Percentiles rank a stretch among this genome's conserved stretches.
Evolutionary conservation across 2,329 filamentous ascomycete species (phyloP).

Genomic region (Fusarium staphyleae): DNA sequence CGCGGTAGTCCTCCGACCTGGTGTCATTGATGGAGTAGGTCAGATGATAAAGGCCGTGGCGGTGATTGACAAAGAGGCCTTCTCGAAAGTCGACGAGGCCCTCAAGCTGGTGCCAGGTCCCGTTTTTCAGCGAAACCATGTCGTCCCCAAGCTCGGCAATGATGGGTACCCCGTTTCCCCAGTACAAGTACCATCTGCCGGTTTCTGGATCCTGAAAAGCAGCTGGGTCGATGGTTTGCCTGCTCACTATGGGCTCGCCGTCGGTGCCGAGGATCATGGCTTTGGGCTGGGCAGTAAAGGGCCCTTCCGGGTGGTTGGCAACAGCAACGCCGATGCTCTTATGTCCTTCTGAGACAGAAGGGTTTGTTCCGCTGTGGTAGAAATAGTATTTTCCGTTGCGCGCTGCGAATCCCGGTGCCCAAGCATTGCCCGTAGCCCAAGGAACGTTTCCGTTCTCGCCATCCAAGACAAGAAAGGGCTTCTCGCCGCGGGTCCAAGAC

Average conservation of each 20-base stretch:
- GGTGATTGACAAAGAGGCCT: conserved; percentile 52
- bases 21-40: conserved; percentile 59
- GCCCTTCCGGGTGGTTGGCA: conserved; percentile 62
- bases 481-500: conserved; percentile 49
- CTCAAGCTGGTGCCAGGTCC: conserved; percentile 43
- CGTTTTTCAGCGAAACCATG: conserved; percentile 53
- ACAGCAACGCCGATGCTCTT: conserved; percentile 69
- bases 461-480: conserved; percentile 55
- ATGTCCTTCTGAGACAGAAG: conserved; percentile 56
- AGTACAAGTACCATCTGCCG: conserved; percentile 67
- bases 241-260: conserved; percentile 54
- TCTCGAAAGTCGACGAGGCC: conserved; percentile 54
- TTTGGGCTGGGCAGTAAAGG: conserved; percentile 61
- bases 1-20: conserved; percentile 53
- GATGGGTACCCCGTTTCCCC: conserved; percentile 58
- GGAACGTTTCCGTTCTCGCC: conserved; percentile 61
- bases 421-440: conserved; percentile 71
- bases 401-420: conserved; percentile 69
- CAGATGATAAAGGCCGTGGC: conserved; percentile 54
- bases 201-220: conserved; percentile 65
- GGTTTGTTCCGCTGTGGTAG: conserved; percentile 63
- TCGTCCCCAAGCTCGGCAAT: conserved; percentile 53
- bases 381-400: conserved; percentile 70
- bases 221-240: conserved; percentile 65
- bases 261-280: conserved; percentile 54